These are phyloP conservation scores for Alternaria sp. DNA, from an alignment of 2,329 filamentous ascomycete species.

Conservation along the genomic window DNA sequence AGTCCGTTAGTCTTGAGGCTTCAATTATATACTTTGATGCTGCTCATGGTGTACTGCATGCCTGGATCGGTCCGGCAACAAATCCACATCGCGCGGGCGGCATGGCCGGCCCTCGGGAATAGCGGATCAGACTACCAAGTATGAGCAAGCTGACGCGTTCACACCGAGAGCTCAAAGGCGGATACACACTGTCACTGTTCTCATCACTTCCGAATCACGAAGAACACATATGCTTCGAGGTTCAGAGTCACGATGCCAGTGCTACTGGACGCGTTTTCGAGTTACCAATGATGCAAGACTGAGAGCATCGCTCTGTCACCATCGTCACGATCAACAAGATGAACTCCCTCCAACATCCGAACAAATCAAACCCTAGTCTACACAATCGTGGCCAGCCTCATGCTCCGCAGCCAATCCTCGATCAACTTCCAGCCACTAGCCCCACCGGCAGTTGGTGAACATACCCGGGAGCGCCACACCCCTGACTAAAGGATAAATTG, in stretches of 20 bases:
- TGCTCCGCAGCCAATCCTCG: not conserved
- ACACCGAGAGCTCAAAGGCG: not conserved
- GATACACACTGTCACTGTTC: not conserved
- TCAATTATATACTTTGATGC: not conserved
- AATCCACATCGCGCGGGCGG: not conserved
- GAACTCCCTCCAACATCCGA: not conserved
- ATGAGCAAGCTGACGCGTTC: conserved; percentile 1
- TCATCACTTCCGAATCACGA: not conserved
- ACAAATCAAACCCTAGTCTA: not conserved
- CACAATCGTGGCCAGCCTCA: not conserved
- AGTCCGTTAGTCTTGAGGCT: not conserved
- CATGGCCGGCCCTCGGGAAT: not conserved
- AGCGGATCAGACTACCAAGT: not conserved
- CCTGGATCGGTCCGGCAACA: not conserved
- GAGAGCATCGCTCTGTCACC: not conserved
- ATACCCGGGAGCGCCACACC: not conserved
- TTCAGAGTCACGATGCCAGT: not conserved
- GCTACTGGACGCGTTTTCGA: not conserved
- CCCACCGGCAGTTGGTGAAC: not conserved
- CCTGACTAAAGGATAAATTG: not conserved
- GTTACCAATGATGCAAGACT: not conserved
- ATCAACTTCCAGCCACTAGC: not conserved
- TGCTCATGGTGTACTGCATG: not conserved
- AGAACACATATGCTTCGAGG: not conserved
- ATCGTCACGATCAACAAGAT: not conserved